A percentile compares a stretch with the other conserved stretches of the same genome.
phyloP scores from a whole-genome alignment of 208 protist genomes.

The Trypanosoma scelopori region DNA sequence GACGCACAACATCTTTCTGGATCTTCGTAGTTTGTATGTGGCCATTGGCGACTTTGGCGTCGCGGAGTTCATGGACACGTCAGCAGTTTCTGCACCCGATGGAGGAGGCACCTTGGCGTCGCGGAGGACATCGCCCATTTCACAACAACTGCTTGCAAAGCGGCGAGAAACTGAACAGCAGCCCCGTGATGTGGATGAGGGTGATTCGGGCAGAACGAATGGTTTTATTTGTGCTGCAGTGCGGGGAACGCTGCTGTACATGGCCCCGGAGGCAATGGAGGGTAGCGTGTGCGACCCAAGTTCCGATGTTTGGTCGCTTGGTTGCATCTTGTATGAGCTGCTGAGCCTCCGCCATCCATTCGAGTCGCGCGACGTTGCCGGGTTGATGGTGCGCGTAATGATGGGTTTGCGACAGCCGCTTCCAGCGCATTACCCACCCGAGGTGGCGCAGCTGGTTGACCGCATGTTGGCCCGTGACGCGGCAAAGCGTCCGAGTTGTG shows the following conservation, averaged over 20 bases:
- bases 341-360: constrained; percentile 84
- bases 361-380: constrained; percentile 69
- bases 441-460: constrained; percentile 57
- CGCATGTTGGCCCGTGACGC: constrained; percentile 62
- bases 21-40: constrained; percentile 43
- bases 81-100: constrained; percentile 4
- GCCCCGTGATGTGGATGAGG: neutral
- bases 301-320: constrained; percentile 91
- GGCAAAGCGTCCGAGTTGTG: constrained; percentile 54
- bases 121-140: constrained; percentile 6
- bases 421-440: constrained; percentile 61
- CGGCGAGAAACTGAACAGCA: constrained; percentile 1
- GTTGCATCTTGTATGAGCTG: constrained; percentile 92
- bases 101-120: neutral
- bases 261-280: constrained; percentile 91
- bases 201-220: neutral
- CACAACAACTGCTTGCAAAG: constrained; percentile 14
- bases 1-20: constrained; percentile 88
- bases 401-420: constrained; percentile 62
- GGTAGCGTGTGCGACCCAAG: constrained; percentile 62
- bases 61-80: constrained; percentile 70
- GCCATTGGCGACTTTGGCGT: constrained; percentile 90
- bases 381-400: constrained; percentile 77
- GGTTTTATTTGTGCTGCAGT: constrained; percentile 48
- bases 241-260: constrained; percentile 95